Percentiles rank a stretch among this genome's conserved stretches.
Evolutionary conservation across 495 filamentous ascomycete genomes (phyloP).

Genomic region (Hypoxylon intermedium): DNA sequence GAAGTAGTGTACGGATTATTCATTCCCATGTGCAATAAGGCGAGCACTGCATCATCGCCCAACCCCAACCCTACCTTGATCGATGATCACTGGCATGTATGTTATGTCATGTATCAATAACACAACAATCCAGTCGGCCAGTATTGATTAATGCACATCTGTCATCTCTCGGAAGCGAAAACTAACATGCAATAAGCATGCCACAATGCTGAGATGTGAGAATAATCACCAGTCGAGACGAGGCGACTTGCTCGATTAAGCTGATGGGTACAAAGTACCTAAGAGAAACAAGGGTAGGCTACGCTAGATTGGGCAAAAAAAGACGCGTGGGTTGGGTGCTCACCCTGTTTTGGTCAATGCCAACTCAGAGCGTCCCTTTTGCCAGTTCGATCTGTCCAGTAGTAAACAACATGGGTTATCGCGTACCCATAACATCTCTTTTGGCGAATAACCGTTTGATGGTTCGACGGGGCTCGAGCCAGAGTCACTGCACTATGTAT

Average conservation of each 20-base stretch:
- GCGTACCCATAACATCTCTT: constrained; percentile 35
- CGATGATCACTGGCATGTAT: background rate
- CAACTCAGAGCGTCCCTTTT: constrained; percentile 38
- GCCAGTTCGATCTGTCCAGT: constrained; percentile 28
- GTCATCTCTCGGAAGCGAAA: constrained; percentile 11
- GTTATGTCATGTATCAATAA: constrained; percentile 13
- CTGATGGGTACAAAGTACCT: constrained; percentile 6
- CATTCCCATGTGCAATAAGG: constrained; percentile 23
- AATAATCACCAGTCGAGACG: constrained; percentile 10
- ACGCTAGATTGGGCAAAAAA: constrained; percentile 19
- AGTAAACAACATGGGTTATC: constrained; percentile 36
- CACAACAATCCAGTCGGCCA: constrained; percentile 1
- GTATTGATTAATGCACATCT: constrained; percentile 4
- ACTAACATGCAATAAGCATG: constrained; percentile 27
- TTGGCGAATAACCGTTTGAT: constrained; percentile 30
- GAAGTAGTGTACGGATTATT: too few species aligned
- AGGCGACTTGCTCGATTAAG: constrained; percentile 22
- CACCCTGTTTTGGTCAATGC: constrained; percentile 40
- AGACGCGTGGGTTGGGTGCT: constrained; percentile 34
- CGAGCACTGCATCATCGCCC: constrained; percentile 23
- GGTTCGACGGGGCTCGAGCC: constrained; percentile 12
- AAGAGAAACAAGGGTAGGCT: constrained; percentile 8
- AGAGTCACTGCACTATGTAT: constrained; percentile 6
- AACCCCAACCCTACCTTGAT: constrained; percentile 10
- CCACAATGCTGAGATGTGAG: constrained; percentile 33